Evolutionary conservation across 306 rosid species (phyloP).

Genomic region (cucumber (Cucumis sativus)): Cucumber_9930_V3 NC_026659.2:5107001-5107500

Average conservation of each 20-base stretch:
- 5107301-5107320: conserved; percentile 63
- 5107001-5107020: conserved; percentile 81
- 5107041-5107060: conserved; percentile 18
- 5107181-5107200: conserved; percentile 90
- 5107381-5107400: conserved; percentile 91
- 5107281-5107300: conserved; percentile 66
- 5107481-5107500: conserved; percentile 82
- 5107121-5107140: conserved; percentile 83
- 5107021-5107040: conserved; percentile 95
- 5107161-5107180: conserved; percentile 54
- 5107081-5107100: neutral
- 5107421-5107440: conserved; percentile 92
- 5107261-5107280: conserved; percentile 94
- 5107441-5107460: conserved; percentile 92
- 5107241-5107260: conserved; percentile 89
- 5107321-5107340: conserved; percentile 66
- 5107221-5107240: conserved; percentile 95
- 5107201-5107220: conserved; percentile 90
- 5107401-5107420: conserved; percentile 72
- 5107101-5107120: neutral
- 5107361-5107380: conserved; percentile 84
- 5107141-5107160: conserved; percentile 90
- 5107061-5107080: conserved; percentile 15
- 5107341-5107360: conserved; percentile 98
- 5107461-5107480: conserved; percentile 87